Evolutionary conservation across 2,329 filamentous ascomycete species (phyloP).

Genomic region (Ceratocystiopsis brevicomis): DNA sequence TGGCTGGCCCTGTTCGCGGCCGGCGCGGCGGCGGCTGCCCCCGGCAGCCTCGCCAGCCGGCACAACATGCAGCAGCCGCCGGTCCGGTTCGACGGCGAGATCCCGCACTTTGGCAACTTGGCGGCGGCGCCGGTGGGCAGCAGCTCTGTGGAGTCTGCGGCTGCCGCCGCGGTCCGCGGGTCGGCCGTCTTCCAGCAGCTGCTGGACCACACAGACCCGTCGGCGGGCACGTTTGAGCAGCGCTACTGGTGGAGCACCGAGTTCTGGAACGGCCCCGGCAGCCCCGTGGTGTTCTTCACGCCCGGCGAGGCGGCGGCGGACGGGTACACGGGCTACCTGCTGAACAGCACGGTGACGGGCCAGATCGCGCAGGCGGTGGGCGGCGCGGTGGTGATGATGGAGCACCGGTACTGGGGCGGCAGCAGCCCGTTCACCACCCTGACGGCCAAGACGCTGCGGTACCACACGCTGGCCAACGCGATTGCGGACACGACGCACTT

Average conservation of each 20-base stretch:
- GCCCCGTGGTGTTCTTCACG: constrained; percentile 22
- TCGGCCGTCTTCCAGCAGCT: constrained; percentile 19
- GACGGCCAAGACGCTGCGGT: constrained; percentile 19
- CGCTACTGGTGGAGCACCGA: constrained; percentile 22
- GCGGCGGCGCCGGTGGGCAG: too few species aligned
- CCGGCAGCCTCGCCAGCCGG: too few species aligned
- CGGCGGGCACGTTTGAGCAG: constrained; percentile 22
- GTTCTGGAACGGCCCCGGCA: constrained; percentile 22
- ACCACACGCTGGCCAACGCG: constrained; percentile 22
- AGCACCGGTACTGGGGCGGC: constrained; percentile 25
- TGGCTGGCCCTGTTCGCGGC: too few species aligned
- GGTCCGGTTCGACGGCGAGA: too few species aligned
- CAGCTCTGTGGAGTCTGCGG: background rate
- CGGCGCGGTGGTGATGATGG: constrained; percentile 21
- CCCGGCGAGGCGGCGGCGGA: constrained; percentile 20
- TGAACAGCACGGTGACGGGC: constrained; percentile 22
- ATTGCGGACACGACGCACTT: constrained; percentile 23
- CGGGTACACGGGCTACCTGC: constrained; percentile 26
- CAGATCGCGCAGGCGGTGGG: constrained; percentile 21
- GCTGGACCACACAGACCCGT: constrained; percentile 21
- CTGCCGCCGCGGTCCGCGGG: background rate
- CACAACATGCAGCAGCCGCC: too few species aligned
- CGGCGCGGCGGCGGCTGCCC: too few species aligned
- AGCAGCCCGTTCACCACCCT: constrained; percentile 19
- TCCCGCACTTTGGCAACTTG: too few species aligned